Evolutionary conservation across 2,329 filamentous ascomycete species (phyloP).

Genomic region (Colletotrichum filicis): DNA sequence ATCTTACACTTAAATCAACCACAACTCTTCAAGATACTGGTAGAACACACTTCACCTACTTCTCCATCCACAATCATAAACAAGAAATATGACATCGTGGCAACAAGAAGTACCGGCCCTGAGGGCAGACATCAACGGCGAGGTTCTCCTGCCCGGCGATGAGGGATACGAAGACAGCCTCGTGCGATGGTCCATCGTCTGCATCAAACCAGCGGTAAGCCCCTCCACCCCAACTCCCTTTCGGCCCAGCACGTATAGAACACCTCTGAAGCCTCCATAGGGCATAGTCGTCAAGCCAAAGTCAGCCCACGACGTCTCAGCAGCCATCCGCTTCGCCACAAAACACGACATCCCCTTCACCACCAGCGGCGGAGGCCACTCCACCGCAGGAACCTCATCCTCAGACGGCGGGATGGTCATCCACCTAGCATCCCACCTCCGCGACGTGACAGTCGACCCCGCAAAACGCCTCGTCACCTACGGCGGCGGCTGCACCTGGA

Average conservation of each 20-base stretch:
- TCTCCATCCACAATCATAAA: neutral
- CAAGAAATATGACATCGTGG: neutral
- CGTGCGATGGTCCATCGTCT: conserved; percentile 49
- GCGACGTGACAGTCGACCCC: neutral
- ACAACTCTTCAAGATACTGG: neutral
- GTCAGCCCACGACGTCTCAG: neutral
- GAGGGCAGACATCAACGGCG: conserved; percentile 35
- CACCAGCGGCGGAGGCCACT: neutral
- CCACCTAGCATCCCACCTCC: neutral
- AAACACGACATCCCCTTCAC: neutral
- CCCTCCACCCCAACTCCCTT: conserved; percentile 43
- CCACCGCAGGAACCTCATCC: neutral
- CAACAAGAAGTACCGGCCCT: neutral
- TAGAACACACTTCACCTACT: neutral
- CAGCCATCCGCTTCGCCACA: neutral
- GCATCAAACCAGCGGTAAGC: conserved; percentile 46
- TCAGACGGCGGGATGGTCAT: neutral
- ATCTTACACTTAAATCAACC: neutral
- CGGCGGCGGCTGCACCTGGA: conserved; percentile 64
- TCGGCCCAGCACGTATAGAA: conserved; percentile 49
- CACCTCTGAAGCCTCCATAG: neutral
- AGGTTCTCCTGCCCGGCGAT: conserved; percentile 46
- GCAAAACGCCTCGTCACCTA: conserved; percentile 38
- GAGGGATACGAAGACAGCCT: conserved; percentile 48
- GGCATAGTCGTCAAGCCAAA: neutral